phyloP scores from a whole-genome alignment of 768 basidiomycete genomes.

The Podaxis pistillaris region DNA sequence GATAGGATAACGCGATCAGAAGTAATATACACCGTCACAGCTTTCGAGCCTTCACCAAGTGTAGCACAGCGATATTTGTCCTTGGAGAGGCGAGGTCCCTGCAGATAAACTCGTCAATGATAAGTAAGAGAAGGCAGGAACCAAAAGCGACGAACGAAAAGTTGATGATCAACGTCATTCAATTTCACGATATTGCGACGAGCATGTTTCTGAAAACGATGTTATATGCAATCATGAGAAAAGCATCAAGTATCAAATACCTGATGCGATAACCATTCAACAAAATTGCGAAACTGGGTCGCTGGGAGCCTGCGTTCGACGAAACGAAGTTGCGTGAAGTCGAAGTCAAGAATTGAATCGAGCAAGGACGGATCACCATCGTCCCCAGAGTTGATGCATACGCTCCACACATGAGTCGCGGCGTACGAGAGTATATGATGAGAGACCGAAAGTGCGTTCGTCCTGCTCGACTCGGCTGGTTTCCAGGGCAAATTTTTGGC shows the following conservation, averaged over 20 bases:
- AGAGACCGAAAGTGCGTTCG: background rate
- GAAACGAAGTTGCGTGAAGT: background rate
- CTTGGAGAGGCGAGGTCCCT: background rate
- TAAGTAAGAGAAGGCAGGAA: background rate
- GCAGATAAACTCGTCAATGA: background rate
- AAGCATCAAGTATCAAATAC: background rate
- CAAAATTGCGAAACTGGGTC: background rate
- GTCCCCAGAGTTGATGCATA: background rate
- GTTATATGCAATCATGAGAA: background rate
- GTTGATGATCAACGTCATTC: background rate
- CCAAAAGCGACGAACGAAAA: background rate
- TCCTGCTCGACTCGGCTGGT: background rate
- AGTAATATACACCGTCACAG: background rate
- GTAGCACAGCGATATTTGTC: background rate
- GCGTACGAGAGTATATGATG: background rate
- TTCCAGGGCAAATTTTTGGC: constrained; percentile 3
- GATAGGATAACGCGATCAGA: background rate
- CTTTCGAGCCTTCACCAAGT: background rate
- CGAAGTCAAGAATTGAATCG: background rate
- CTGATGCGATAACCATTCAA: background rate
- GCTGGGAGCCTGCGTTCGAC: background rate
- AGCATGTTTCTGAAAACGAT: background rate
- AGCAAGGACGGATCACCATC: background rate
- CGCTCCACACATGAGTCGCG: background rate
- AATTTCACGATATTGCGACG: background rate